These are phyloP conservation scores for Rhamnella rubrinervis DNA, from an alignment of 331 rosid genomes.

Conservation along the genomic window DNA sequence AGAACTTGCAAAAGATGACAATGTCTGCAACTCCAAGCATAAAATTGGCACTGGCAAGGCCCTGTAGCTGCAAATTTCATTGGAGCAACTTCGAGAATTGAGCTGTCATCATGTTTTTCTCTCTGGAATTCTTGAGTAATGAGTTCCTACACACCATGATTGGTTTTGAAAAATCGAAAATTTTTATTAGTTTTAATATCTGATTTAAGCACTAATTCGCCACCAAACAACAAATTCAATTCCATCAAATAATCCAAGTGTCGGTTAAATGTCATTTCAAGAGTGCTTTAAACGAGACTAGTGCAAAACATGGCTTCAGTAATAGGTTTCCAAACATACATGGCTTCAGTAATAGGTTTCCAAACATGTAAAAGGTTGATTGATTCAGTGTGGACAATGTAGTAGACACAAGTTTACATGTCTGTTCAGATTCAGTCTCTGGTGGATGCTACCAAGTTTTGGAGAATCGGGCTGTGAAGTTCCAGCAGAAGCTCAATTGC, in stretches of 20 bases:
- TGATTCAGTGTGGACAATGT: conserved; percentile 7
- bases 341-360: not conserved
- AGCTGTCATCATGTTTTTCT: conserved; percentile 46
- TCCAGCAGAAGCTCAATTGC: conserved; percentile 70
- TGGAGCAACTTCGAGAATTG: conserved; percentile 42
- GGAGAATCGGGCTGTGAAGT: conserved; percentile 50
- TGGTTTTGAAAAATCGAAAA: too few species aligned
- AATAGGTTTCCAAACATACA: too few species aligned
- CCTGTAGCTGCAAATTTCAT: conserved; percentile 41
- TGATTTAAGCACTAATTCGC: too few species aligned
- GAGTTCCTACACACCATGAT: not conserved
- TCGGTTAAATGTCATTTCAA: too few species aligned
- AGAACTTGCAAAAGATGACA: conserved; percentile 43
- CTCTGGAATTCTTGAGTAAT: conserved; percentile 53
- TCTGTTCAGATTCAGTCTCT: conserved; percentile 55
- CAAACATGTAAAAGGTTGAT: too few species aligned
- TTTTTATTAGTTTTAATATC: too few species aligned
- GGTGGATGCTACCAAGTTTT: conserved; percentile 74
- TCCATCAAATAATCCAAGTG: too few species aligned
- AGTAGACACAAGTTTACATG: conserved; percentile 50
- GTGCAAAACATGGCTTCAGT: conserved; percentile 1
- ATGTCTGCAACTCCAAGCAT: conserved; percentile 29
- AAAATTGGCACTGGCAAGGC: conserved; percentile 33
- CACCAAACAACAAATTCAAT: too few species aligned
- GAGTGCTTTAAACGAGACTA: not conserved